Evolutionary conservation across 768 basidiomycete species (phyloP), one percentile per base, ranked within the genome.

Genomic region (Leccinum barrowsii): DNA sequence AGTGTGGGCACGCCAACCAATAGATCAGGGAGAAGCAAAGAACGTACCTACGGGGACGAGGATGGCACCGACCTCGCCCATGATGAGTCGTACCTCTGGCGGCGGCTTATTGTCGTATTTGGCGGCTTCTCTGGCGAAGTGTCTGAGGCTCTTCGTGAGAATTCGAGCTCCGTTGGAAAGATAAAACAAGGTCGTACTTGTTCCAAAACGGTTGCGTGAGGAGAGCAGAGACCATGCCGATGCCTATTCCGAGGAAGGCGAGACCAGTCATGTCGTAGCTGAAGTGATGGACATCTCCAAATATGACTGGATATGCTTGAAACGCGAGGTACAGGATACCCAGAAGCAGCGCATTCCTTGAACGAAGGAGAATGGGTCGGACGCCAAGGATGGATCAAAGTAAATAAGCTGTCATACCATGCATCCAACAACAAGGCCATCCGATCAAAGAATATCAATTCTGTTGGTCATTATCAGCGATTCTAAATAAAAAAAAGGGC

Each of bases 361-460:
- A 52, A 22, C 11, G 5, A 44, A 56, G 50, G 47, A 35, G 5
- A 10, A 17, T 24, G 51, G 28, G 37, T 34, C 8, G 1, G 34
- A 40, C 11, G 47, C 63, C 7, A 67, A 28, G 1, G 19, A 47
- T 40, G 8, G 10, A 50, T 54, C 30, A 35, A 28, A 21, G 26
- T 28, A 30, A 66, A 28, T 37, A 37, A 44, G 11, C 11, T 44
- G 8, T 5, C 79, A 3, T 69, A 87, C 91, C 90, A 92, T 13
- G 81, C 69, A 68, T 90, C 80, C 8, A 93, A 76, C 5, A 87
- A 71, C 4, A 92, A 76, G 0, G 87, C 86, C 89, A 92, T 93
- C n/a, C 81, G 78, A 63, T 94, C 89, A 51, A 76, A 81, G 0
- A 82, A 44, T 5, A 90, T 73, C 6, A 91, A 74, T 68, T 85